Conservation (phyloP, 805 yeast species). For the Candida pseudofarinosa region DNA sequence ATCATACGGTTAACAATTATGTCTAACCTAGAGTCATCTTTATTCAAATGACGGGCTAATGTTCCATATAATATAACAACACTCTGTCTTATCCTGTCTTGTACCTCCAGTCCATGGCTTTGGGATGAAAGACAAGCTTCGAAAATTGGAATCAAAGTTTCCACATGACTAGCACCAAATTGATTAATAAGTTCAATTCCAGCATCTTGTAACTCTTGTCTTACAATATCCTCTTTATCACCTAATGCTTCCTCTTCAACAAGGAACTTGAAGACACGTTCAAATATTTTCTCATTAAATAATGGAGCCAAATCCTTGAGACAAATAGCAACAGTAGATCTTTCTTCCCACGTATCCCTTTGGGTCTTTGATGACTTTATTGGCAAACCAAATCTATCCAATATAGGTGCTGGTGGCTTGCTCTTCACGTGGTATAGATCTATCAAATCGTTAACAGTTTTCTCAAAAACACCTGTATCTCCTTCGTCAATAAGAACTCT, state of each 20-base stretch:
- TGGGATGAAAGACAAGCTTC: slow-evolving; percentile 59
- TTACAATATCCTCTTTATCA: slow-evolving; percentile 67
- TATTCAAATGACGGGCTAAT: slow-evolving; percentile 75
- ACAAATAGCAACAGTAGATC: slow-evolving; percentile 77
- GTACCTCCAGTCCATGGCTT: slow-evolving; percentile 43
- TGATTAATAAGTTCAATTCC: slow-evolving; percentile 67
- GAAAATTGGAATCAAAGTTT: slow-evolving; percentile 73
- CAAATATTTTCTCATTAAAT: slow-evolving; percentile 35
- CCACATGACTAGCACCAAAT: slow-evolving; percentile 68
- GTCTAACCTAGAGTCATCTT: slow-evolving; percentile 61
- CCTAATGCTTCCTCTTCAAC: slow-evolving; percentile 64
- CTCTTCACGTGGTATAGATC: slow-evolving; percentile 56
- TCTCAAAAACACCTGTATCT: slow-evolving; percentile 18
- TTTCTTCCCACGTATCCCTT: slow-evolving; percentile 77
- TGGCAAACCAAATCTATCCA: slow-evolving; percentile 78
- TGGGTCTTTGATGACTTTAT: slow-evolving; percentile 56
- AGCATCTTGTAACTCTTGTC: slow-evolving; percentile 85
- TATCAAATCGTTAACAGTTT: slow-evolving; percentile 43
- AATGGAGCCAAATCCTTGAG: slow-evolving; percentile 55
- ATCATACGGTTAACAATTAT: slow-evolving; percentile 66
- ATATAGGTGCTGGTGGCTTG: slow-evolving; percentile 69
- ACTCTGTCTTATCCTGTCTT: slow-evolving; percentile 68
- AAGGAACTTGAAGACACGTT: slow-evolving; percentile 57
- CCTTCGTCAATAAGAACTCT: slow-evolving; percentile 17
- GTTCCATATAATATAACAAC: slow-evolving; percentile 87